Base-by-base conservation (phyloP, 768 basidiomycete species). In the Lactarius hengduanensis region DNA sequence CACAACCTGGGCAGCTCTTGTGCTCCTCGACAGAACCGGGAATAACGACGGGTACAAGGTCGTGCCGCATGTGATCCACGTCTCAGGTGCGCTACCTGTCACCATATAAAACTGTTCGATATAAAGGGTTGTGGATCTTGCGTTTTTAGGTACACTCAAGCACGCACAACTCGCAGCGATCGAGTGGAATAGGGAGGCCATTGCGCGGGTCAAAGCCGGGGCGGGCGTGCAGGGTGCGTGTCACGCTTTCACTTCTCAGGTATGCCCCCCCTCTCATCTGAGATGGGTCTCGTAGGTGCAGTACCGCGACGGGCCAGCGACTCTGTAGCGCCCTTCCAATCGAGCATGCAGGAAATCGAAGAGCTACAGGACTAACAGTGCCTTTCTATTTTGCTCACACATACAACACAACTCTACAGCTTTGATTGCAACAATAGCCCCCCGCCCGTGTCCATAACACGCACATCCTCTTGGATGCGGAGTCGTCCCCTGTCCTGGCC, bases 121-220 rank as follows among this genome's bases (percentile, higher is more conserved):
- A 8, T 26, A 41, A 30, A 11, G 1, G 28, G 34, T 58, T 1
- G 3, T 36, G 2, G 22, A 11, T 26, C 26, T 5, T 62, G 13
- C n/a, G 47, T 6, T 47, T 57, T 8, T 66, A 94, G 94, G 94
- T 0, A 96, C 93, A 0, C 90, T 96, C 64, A 93, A 90, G 75
- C 92, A 96, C 57, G 85, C 85, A 0, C 93, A 95, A 71, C 75
- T 90, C 0, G 88, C 89, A 6, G 89, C 91, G 1, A 88, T 93
- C 47, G 77, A 82, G 38, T 86, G 93, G 70, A 91, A 94, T 72
- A 79, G 89, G 36, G 82, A 85, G 59, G 80, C 90, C 6, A 80
- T 94, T 38, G 91, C 89, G 8, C 81, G 88, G 18, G 87, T 87
- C 71, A 77, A 89, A 57, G 68, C 64, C 1, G 63, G 63, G 26